Base-by-base conservation (phyloP, 2,329 filamentous ascomycete genomes). In the Ustulina deusta region DNA sequence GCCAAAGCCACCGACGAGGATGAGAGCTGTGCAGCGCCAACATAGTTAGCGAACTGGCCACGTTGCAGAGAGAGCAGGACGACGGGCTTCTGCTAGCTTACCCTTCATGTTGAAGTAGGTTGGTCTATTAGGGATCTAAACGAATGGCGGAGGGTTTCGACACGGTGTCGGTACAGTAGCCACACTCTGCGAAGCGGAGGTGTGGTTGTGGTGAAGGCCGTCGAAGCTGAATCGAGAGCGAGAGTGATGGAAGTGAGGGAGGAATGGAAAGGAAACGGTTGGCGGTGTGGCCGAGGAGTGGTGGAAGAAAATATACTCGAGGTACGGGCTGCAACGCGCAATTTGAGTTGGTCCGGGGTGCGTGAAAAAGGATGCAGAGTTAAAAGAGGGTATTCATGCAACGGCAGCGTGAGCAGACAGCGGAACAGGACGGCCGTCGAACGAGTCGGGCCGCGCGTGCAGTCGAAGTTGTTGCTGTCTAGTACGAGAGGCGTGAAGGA, bases 1-100 rank as follows among this genome's bases (percentile, higher is more conserved):
- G 85, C 95, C 95, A 83, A 97, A 99, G 82, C 95, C 96, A 85
- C 96, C 96, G 83, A 98, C 96, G 80, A 98, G 94, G 91, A 97
- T 97, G 80, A 97, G 91, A 85, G 94, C 94, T 97, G 79, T 69
- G 74, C 17, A 62, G 51, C 56, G 52, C 17, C 44, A 61, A 38
- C 10, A 59, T 51, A 15, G 63, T 72, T 34, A 72, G 71, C n/a
- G 25, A 56, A 55, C 34, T 48, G 59, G 36, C 42, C 52, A 55
- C 15, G 38, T 36, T 36, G 29, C 22, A 6, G 17, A 17, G 36
- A 36, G 51, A 51, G 20, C 0, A 42, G 29, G 27, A 48, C 62
- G 42, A 71, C 76, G 61, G 63, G 10, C 25, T 15, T 48, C 22
- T 48, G 29, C 32, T 25, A 20, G 44, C 69, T 65, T 80, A 82